These are phyloP conservation scores for Berberis thunbergii DNA, from an alignment of 164 flowering plant species.

Conservation along the genomic window DNA sequence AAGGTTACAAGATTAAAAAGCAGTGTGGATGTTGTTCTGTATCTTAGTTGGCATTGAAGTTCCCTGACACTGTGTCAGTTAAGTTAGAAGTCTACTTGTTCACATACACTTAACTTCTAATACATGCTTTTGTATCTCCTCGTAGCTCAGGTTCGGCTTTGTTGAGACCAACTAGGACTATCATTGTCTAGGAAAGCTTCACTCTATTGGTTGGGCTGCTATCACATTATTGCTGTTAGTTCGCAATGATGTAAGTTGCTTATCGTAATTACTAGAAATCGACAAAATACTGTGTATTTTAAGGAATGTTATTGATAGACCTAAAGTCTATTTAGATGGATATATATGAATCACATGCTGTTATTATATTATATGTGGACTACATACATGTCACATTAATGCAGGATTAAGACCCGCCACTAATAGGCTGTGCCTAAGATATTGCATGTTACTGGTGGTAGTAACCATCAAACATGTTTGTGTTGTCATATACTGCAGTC, in stretches of 20 bases:
- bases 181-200: conserved; percentile 59
- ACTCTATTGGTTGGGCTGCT: conserved; percentile 76
- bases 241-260: conserved; percentile 68
- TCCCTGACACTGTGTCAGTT: too few species aligned
- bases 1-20: neutral
- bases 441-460: too few species aligned
- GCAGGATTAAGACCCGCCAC: too few species aligned
- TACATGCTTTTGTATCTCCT: conserved; percentile 24
- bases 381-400: neutral
- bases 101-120: conserved; percentile 6
- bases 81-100: neutral
- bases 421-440: too few species aligned
- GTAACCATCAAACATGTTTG: too few species aligned
- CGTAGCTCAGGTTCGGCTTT: conserved; percentile 86
- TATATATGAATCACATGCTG: too few species aligned
- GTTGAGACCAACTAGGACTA: conserved; percentile 61
- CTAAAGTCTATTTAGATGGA: too few species aligned
- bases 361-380: neutral
- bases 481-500: too few species aligned
- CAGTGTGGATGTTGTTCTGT: neutral
- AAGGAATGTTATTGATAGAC: neutral
- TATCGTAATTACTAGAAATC: neutral
- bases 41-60: neutral
- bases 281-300: conserved; percentile 6
- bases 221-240: conserved; percentile 48